Evolutionary conservation across 1,139 yeast genomes (phyloP), one percentile per base, ranked within the genome.

Genomic region (Sugiyamaella novakii): DNA sequence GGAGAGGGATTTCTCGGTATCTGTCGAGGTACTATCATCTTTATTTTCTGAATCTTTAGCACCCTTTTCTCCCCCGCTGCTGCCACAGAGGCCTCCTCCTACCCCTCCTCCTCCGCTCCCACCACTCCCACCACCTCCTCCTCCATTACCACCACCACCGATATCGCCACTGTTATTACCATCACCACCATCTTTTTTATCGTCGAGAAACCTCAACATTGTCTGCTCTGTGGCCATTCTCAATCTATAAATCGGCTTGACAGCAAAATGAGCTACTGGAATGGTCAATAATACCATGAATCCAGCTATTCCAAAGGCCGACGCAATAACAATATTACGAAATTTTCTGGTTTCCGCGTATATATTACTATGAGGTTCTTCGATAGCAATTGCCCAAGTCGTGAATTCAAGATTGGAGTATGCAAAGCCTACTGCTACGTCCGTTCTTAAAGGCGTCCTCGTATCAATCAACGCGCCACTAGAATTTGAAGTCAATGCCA

Each of bases 191-290:
- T 25, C 47, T 21, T 22, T 22, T 33, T 46, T 47, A 17, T 56
- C 54, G 40, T 59, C 47, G 28, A 42, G 56, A 39, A 56, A 58
- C 41, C 54, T 57, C 31, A 53, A 40, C 29, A 76, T 68, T 5
- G 76, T 70, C 31, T 74, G 79, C 63, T 87, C 96, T 1, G 97
- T 87, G 0, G 96, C 96, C 52, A 83, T 81, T 62, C 86, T 88
- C 37, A 91, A 76, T 53, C 83, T 76, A 38, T 88, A 79, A 47
- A 92, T 86, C 0, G 98, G 97, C 52, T 86, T 70, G 3, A 89
- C 92, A 34, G 92, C 91, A 74, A 82, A 83, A 49, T 88, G 87
- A 0, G 96, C 91, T 50, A 88, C 68, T 1, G 95, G 89, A 64
- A 89, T 79, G 0, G 96, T 87, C 14, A 86, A 66, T 1, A 87